Evolutionary conservation across 345 rosid genomes (phyloP), one percentile per base, ranked within the genome.

Genomic region (Boechera divaricarpa): DNA sequence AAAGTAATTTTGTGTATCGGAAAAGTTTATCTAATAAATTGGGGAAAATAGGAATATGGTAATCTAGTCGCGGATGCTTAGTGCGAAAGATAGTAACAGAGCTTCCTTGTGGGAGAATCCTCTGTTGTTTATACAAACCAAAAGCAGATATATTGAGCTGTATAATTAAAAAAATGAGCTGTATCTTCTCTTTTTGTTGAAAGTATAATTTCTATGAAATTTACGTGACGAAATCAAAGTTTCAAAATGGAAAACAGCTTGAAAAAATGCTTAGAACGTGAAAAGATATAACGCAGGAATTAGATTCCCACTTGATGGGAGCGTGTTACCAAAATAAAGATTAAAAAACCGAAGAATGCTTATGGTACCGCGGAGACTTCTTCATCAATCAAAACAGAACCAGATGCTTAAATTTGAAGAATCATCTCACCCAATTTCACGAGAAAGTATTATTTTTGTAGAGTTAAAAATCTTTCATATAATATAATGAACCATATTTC

Each of bases 231-330:
- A 21, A 53, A 62, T 53, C 38, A 6, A 63, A 39, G 57, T 56
- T 60, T 75, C 12, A 63, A 63, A 44, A 12, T 70, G 76, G 80
- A 72, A 58, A 65, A 58, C 81, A 78, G 81, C 73, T 65, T 39
- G 63, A 66, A 48, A 54, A 67, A 65, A 65, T 65, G 47, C 73
- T 36, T 8, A 18, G 36, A 71, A 64, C 72, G 72, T 63, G 73
- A 65, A 51, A 78, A 67, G 82, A 77, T 32, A 51, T 31, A 36
- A 49, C 38, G 58, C 3, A 66, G 67, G 66, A 56, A 77, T 53
- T 32, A 32, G 69, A 80, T 70, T 39, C 69, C 66, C 55, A 64
- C 73, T 63, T 49, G 79, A 73, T 73, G 15, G 32, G 32, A 56
- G 69, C 69, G 39, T 74, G 49, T 48, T 41, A 75, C 76, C 72